Percentiles rank a stretch among this genome's conserved stretches.
These are phyloP conservation scores for Allantophomopsis lycopodina DNA, from an alignment of 2,329 filamentous ascomycete genomes.

Conservation along the genomic window DNA sequence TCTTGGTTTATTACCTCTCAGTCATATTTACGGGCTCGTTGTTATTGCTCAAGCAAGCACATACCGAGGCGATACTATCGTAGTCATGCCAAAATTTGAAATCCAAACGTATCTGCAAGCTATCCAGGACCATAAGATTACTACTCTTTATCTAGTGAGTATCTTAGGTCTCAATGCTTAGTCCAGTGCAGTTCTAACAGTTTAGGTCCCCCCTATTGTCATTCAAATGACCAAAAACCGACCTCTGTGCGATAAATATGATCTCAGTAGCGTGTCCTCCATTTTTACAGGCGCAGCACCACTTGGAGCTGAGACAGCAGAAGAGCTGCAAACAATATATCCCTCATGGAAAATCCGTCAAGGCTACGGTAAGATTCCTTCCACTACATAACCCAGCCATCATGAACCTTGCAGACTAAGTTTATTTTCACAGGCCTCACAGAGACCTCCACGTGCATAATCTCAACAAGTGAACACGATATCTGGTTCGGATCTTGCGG, in stretches of 20 bases:
- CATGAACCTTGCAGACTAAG: background rate
- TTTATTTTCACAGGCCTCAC: slow-evolving; percentile 42
- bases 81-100: slow-evolving; percentile 67
- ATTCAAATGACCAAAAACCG: slow-evolving; percentile 59
- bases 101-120: slow-evolving; percentile 47
- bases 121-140: slow-evolving; percentile 57
- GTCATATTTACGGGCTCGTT: slow-evolving; percentile 70
- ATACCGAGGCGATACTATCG: slow-evolving; percentile 59
- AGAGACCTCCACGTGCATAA: slow-evolving; percentile 61
- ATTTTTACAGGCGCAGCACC: slow-evolving; percentile 71
- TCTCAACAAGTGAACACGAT: slow-evolving; percentile 44
- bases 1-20: slow-evolving; percentile 64
- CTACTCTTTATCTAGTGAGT: slow-evolving; percentile 48
- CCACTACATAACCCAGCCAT: background rate
- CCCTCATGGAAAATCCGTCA: slow-evolving; percentile 55
- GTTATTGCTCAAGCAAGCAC: slow-evolving; percentile 51
- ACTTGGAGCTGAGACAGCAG: slow-evolving; percentile 57
- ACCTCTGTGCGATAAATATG: slow-evolving; percentile 47
- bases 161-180: background rate
- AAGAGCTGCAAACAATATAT: slow-evolving; percentile 45
- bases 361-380: slow-evolving; percentile 51
- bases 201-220: slow-evolving; percentile 65
- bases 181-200: background rate
- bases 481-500: slow-evolving; percentile 61
- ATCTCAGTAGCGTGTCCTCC: slow-evolving; percentile 51